A percentile compares a stretch with the other conserved stretches of the same genome.
phyloP scores from a whole-genome alignment of 768 basidiomycete genomes.

The Mrakia frigida region DNA sequence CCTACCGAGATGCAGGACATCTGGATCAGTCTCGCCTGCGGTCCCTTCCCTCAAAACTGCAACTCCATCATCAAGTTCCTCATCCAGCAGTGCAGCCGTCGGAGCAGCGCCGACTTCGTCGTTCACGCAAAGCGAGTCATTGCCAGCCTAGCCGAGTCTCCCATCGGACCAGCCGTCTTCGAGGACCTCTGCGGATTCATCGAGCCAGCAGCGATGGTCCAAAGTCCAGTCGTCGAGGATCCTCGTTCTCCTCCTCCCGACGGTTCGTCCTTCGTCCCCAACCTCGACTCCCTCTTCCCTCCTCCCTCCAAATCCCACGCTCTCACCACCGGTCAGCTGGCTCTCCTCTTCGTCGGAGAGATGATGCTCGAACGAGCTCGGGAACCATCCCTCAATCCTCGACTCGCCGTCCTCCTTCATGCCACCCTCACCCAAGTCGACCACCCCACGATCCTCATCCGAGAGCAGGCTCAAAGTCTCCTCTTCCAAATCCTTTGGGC shows the following conservation, averaged over 20 bases:
- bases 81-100: constrained; percentile 78
- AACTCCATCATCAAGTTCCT: constrained; percentile 76
- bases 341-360: constrained; percentile 61
- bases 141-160: constrained; percentile 73
- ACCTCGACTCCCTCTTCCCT: constrained; percentile 71
- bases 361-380: constrained; percentile 51
- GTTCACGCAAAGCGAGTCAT: constrained; percentile 73
- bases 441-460: constrained; percentile 64
- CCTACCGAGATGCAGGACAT: constrained; percentile 73
- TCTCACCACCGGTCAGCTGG: constrained; percentile 79
- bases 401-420: constrained; percentile 70
- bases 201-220: constrained; percentile 77
- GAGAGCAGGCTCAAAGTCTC: constrained; percentile 66
- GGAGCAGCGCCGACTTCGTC: constrained; percentile 72
- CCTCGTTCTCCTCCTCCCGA: constrained; percentile 53
- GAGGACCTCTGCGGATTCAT: constrained; percentile 79
- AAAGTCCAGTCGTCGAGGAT: constrained; percentile 52
- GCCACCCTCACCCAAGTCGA: constrained; percentile 77
- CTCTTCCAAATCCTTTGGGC: constrained; percentile 77
- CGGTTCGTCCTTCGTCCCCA: constrained; percentile 45
- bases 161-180: constrained; percentile 65
- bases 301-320: constrained; percentile 46
- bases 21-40: constrained; percentile 72
- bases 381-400: constrained; percentile 50
- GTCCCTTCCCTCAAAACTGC: constrained; percentile 65